A percentile compares a stretch with the other conserved stretches of the same genome.
phyloP scores from a whole-genome alignment of 805 yeast genomes.

The Yarrowia sp. region DNA sequence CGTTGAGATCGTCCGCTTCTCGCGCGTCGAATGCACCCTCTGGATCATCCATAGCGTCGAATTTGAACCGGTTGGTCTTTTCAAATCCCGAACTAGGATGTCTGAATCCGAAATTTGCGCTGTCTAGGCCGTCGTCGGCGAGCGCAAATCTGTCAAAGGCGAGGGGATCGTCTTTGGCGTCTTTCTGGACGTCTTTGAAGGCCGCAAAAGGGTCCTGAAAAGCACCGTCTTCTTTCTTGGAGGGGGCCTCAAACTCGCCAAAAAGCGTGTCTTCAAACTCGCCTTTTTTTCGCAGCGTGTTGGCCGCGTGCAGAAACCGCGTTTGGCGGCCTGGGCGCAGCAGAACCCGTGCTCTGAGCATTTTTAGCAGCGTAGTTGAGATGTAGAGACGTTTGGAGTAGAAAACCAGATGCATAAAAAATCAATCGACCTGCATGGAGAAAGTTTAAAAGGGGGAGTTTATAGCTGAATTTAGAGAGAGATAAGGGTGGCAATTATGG shows the following conservation, averaged over 20 bases:
- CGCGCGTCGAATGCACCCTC: background rate
- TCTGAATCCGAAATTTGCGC: background rate
- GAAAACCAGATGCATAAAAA: background rate
- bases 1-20: background rate
- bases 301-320: background rate
- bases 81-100: background rate
- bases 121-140: too few species aligned
- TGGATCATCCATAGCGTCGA: background rate
- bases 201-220: background rate
- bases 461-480: too few species aligned
- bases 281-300: background rate
- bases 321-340: background rate
- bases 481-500: too few species aligned
- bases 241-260: background rate
- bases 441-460: background rate
- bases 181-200: background rate
- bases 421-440: background rate
- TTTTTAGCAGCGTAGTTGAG: background rate
- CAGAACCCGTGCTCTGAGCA: background rate
- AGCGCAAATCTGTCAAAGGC: background rate
- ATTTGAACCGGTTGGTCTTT: background rate
- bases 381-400: background rate
- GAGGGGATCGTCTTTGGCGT: background rate
- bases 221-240: background rate
- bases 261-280: background rate